These are phyloP conservation scores for Loxodes magnus DNA, from an alignment of 73 alveolate genomes.

Conservation along the genomic window DNA sequence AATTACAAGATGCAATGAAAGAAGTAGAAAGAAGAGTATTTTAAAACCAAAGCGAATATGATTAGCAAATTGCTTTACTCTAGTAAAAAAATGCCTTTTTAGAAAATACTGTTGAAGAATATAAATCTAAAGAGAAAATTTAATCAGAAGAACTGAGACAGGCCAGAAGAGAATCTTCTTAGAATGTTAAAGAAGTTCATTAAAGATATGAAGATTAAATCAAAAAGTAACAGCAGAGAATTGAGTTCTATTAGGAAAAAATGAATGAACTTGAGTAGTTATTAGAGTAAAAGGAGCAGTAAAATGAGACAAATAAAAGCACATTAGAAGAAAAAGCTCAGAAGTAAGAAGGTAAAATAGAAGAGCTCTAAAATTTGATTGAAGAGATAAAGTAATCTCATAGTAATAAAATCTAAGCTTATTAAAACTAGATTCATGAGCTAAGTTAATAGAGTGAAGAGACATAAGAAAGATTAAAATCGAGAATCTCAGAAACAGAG, in stretches of 20 bases:
- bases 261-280: conserved; percentile 1
- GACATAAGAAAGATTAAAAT: conserved; percentile 16
- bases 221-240: not conserved
- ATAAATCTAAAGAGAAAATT: conserved; percentile 2
- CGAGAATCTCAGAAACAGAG: conserved; percentile 53
- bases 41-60: not conserved
- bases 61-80: conserved; percentile 5
- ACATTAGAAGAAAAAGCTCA: conserved; percentile 4
- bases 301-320: conserved; percentile 3
- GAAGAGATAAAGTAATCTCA: not conserved
- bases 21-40: conserved; percentile 53
- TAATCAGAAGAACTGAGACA: conserved; percentile 32
- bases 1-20: conserved; percentile 44
- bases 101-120: conserved; percentile 6
- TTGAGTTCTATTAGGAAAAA: not conserved
- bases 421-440: not conserved
- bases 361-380: not conserved
- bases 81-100: not conserved
- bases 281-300: too few species aligned
- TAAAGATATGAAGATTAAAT: not conserved
- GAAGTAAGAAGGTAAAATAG: not conserved
- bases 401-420: not conserved
- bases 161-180: conserved; percentile 33
- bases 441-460: not conserved
- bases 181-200: not conserved